Percentiles rank a stretch among this genome's conserved stretches.
Evolutionary conservation across 768 basidiomycete species (phyloP).

Genomic region (Mycena latifolia): DNA sequence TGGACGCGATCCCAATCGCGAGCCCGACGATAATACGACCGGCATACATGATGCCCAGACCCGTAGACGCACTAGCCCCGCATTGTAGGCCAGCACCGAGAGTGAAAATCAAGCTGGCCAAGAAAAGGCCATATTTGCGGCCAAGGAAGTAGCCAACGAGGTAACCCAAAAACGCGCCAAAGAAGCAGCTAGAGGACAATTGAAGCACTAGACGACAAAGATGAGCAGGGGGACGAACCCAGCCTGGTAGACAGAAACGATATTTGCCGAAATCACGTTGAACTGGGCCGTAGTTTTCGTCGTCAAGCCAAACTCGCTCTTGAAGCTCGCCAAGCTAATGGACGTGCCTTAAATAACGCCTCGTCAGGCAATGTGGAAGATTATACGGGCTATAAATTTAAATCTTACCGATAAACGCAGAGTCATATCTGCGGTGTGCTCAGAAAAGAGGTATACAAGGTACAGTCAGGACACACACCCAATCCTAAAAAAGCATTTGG

Average conservation of each 20-base stretch:
- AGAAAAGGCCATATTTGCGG: constrained; percentile 48
- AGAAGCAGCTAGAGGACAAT: constrained; percentile 46
- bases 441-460: constrained; percentile 3
- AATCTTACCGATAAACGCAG: constrained; percentile 53
- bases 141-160: constrained; percentile 55
- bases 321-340: constrained; percentile 56
- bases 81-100: constrained; percentile 55
- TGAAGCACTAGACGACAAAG: not conserved
- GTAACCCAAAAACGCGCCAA: constrained; percentile 52
- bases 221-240: constrained; percentile 40
- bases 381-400: not conserved
- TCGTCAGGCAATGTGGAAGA: not conserved
- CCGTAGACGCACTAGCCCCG: constrained; percentile 47
- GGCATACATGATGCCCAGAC: constrained; percentile 53
- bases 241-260: constrained; percentile 61
- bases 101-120: constrained; percentile 51
- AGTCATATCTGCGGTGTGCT: constrained; percentile 47
- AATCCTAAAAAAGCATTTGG: constrained; percentile 42
- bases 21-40: constrained; percentile 58
- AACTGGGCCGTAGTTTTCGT: constrained; percentile 45
- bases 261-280: constrained; percentile 54
- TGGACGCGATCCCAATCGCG: constrained; percentile 53
- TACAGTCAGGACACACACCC: constrained; percentile 39
- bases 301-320: constrained; percentile 55
- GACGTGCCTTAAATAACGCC: constrained; percentile 45